Conservation (phyloP, 1,284 basidiomycete genomes). For the Lentinula novae-zelandiae region DNA sequence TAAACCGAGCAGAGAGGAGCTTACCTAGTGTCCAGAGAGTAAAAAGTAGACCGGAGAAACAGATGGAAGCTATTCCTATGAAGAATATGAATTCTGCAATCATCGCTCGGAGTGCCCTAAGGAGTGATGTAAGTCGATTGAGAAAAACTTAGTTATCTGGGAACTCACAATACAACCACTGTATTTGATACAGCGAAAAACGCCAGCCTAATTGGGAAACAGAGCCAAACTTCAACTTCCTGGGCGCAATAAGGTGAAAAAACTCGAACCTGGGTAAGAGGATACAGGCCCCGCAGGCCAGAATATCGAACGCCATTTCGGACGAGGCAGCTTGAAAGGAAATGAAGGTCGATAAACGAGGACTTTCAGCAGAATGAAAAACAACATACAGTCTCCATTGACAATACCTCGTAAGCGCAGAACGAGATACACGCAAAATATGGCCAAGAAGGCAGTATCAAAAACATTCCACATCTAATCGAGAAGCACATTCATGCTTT, state of each 20-base stretch:
- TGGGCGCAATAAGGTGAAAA: not conserved
- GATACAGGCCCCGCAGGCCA: conserved; percentile 84
- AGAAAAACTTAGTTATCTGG: not conserved
- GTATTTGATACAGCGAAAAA: conserved; percentile 86
- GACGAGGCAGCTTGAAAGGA: conserved; percentile 45
- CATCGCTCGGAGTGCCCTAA: conserved; percentile 72
- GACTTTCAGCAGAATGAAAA: not conserved
- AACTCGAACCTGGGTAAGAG: conserved; percentile 69
- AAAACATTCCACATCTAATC: conserved; percentile 83
- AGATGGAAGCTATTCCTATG: conserved; percentile 77
- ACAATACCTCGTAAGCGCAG: conserved; percentile 66
- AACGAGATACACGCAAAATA: conserved; percentile 69
- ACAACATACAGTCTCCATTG: conserved; percentile 46
- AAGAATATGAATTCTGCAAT: conserved; percentile 81
- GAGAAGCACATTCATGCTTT: not conserved
- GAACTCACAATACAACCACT: conserved; percentile 70
- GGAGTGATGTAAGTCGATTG: not conserved
- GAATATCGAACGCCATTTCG: conserved; percentile 75
- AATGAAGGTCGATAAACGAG: not conserved
- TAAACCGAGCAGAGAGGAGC: not conserved
- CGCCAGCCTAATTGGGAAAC: conserved; percentile 48
- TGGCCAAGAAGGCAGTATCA: conserved; percentile 72
- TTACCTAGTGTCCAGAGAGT: conserved; percentile 77
- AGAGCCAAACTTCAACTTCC: not conserved
- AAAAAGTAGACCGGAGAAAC: conserved; percentile 85